Evolutionary conservation across 495 filamentous ascomycete genomes (phyloP), one percentile per base, ranked within the genome.

Genomic region (Lindgomyces ingoldianus): DNA sequence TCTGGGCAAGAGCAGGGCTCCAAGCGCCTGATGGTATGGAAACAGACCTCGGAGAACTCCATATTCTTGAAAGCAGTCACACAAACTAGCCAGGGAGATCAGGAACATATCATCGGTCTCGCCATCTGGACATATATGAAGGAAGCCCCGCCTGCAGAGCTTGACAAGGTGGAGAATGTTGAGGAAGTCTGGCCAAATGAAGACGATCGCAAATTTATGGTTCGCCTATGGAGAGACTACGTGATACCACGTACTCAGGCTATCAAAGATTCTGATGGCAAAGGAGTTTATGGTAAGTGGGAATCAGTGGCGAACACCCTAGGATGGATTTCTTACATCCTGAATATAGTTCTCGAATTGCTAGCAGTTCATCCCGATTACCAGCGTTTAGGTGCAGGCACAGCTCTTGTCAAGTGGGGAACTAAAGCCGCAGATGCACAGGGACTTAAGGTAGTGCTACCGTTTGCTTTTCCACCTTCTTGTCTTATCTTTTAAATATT

Each of bases 121-220:
- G 58, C 47, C 1, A 30, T 61, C 18, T 61, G 58, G 58, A 61
- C 58, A 19, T 29, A 33, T n/a, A 52, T 61, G 46, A 45, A 24
- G 9, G 18, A 44, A 27, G 18, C 58, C 6, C 58, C 58, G 19
- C 33, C 58, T 4, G 33, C 27, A n/a, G 48, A 41, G 14, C 30
- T 61, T 1, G 18, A 42, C 1, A 29, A 61, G 46, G 46, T 61
- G 21, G 58, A 51, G 30, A 48, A 44, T 19, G 41, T 26, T 1
- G 58, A 51, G 29, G 48, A 51, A 4, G 48, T 61, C 18, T 61
- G 58, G 58, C 46, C 58, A 9, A 48, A 61, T 42, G 44, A 44
- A 24, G 25, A 53, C 0, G 58, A 61, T 61, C 58, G 58, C n/a
- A 30, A 61, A 30, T 61, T 11, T n/a, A 61, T 61, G 58, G 29